Conservation (phyloP, 2,329 filamentous ascomycete species). For the Trichoderma sp. region DNA sequence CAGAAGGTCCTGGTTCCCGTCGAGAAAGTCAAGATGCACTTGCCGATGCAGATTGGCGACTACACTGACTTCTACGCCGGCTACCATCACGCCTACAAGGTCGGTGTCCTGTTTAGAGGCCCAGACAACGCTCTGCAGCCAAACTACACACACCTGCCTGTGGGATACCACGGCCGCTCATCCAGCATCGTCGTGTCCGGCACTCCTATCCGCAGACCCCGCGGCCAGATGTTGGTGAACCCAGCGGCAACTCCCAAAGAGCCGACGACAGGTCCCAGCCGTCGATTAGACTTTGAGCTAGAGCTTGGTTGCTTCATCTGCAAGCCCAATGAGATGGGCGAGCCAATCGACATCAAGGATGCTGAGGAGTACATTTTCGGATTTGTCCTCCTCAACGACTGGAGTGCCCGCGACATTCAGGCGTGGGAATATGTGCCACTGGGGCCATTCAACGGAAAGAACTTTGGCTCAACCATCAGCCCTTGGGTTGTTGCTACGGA, state of each 20-base stretch:
- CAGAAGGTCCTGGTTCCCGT: slow-evolving; percentile 29
- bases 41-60: slow-evolving; percentile 75
- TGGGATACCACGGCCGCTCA: slow-evolving; percentile 77
- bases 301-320: slow-evolving; percentile 75
- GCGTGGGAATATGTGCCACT: slow-evolving; percentile 59
- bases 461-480: slow-evolving; percentile 57
- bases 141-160: slow-evolving; percentile 77
- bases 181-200: slow-evolving; percentile 73
- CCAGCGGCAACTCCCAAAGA: slow-evolving; percentile 51
- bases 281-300: slow-evolving; percentile 69
- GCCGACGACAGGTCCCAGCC: slow-evolving; percentile 57
- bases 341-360: slow-evolving; percentile 61
- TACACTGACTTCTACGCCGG: slow-evolving; percentile 86
- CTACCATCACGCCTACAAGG: slow-evolving; percentile 68
- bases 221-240: slow-evolving; percentile 64
- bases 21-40: slow-evolving; percentile 58
- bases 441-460: slow-evolving; percentile 61
- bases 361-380: slow-evolving; percentile 72
- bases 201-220: slow-evolving; percentile 67
- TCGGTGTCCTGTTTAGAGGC: slow-evolving; percentile 71
- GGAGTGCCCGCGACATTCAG: slow-evolving; percentile 62
- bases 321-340: slow-evolving; percentile 62
- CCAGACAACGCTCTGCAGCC: slow-evolving; percentile 71
- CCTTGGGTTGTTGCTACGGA: slow-evolving; percentile 62
- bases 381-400: slow-evolving; percentile 62